These are phyloP conservation scores for Pythium periplocum DNA, from an alignment of 352 stramenopile species.

Conservation along the genomic window DNA sequence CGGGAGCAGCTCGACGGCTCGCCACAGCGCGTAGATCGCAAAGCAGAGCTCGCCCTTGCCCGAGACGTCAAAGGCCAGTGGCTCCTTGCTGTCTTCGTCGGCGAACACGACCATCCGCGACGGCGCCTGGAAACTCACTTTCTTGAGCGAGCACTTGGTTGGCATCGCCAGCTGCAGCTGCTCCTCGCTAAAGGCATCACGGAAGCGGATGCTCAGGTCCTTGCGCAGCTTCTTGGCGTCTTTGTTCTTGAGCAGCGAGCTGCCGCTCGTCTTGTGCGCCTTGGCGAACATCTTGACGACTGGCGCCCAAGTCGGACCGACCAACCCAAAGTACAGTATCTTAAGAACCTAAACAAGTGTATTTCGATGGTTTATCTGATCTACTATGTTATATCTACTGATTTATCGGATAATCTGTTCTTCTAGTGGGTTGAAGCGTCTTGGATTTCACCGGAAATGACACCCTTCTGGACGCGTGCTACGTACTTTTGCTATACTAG, in stretches of 20 bases:
- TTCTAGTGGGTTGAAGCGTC: no score
- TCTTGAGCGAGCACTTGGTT: slow-evolving; percentile 40
- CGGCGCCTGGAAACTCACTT: slow-evolving; percentile 73
- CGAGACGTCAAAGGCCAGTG: slow-evolving; percentile 64
- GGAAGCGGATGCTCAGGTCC: slow-evolving; percentile 38
- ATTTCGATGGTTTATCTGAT: no score
- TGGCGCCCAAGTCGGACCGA: background rate
- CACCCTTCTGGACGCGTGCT: no score
- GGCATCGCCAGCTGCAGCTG: slow-evolving; percentile 32
- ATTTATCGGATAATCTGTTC: no score
- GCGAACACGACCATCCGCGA: slow-evolving; percentile 70
- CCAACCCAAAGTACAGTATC: background rate
- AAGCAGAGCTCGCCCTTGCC: slow-evolving; percentile 60
- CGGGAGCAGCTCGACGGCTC: slow-evolving; percentile 37
- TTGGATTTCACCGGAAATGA: no score
- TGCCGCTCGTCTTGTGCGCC: slow-evolving; percentile 68
- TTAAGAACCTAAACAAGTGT: no score
- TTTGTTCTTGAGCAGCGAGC: slow-evolving; percentile 79
- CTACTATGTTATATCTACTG: no score
- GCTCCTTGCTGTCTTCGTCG: slow-evolving; percentile 48
- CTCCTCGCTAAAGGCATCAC: slow-evolving; percentile 28
- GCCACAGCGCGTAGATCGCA: slow-evolving; percentile 72
- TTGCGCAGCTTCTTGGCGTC: slow-evolving; percentile 82
- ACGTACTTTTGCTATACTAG: no score
- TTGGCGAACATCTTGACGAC: slow-evolving; percentile 68